phyloP scores from a whole-genome alignment of 495 filamentous ascomycete species.

The Trichoderma erinaceum region DNA sequence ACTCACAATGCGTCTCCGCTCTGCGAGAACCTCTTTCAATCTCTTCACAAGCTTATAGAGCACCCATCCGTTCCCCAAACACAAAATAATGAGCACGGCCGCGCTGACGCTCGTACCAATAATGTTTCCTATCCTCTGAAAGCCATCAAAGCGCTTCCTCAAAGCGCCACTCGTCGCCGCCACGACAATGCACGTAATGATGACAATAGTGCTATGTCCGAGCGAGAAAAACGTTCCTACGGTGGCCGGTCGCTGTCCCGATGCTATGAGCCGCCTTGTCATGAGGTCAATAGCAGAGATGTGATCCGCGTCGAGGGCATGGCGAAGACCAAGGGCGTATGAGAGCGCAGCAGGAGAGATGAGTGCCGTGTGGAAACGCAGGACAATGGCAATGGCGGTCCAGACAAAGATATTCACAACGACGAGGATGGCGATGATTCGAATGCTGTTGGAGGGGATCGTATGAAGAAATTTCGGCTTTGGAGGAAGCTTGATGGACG shows the following conservation, averaged over 20 bases:
- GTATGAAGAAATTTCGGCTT: constrained; percentile 21
- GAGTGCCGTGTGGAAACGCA: constrained; percentile 52
- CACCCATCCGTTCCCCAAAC: constrained; percentile 80
- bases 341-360: constrained; percentile 75
- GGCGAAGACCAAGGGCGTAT: constrained; percentile 84
- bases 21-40: constrained; percentile 52
- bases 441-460: constrained; percentile 59
- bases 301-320: constrained; percentile 95
- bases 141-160: constrained; percentile 68
- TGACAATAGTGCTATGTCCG: constrained; percentile 88
- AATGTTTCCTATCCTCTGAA: constrained; percentile 77
- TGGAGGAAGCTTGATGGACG: not conserved
- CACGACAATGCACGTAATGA: constrained; percentile 85
- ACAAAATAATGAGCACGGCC: constrained; percentile 73
- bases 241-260: constrained; percentile 79
- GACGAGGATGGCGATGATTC: constrained; percentile 59
- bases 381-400: constrained; percentile 62
- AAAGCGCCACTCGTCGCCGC: constrained; percentile 83
- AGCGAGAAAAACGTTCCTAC: constrained; percentile 95
- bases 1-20: constrained; percentile 24
- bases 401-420: constrained; percentile 65
- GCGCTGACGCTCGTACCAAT: constrained; percentile 81
- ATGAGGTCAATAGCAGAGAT: constrained; percentile 95
- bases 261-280: constrained; percentile 84
- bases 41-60: constrained; percentile 65